Conservation (phyloP, 2,329 filamentous ascomycete species). For the Colletotrichum sp. region DNA sequence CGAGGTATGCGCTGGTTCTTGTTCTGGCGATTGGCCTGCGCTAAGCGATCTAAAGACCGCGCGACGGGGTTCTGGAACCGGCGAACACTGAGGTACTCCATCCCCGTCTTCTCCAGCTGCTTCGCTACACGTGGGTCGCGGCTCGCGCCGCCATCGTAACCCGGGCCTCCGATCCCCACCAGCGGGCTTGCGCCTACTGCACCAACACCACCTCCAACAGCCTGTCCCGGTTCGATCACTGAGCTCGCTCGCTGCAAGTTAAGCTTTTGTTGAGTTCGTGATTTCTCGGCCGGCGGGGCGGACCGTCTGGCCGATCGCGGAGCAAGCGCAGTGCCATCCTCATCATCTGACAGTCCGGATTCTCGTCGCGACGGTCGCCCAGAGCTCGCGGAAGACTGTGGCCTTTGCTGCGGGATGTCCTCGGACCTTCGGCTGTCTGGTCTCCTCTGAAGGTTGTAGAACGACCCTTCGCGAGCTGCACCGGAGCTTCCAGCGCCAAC, state of each 20-base stretch:
- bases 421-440: slow-evolving; percentile 34
- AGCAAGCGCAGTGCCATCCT: slow-evolving; percentile 50
- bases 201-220: slow-evolving; percentile 39
- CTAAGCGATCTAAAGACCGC: slow-evolving; percentile 58
- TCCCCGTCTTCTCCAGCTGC: slow-evolving; percentile 71
- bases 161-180: slow-evolving; percentile 57
- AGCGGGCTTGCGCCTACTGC: slow-evolving; percentile 50
- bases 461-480: slow-evolving; percentile 56
- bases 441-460: slow-evolving; percentile 44
- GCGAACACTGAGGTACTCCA: slow-evolving; percentile 77
- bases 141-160: slow-evolving; percentile 56
- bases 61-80: slow-evolving; percentile 75
- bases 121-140: slow-evolving; percentile 68
- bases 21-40: slow-evolving; percentile 43
- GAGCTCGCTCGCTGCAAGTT: slow-evolving; percentile 77
- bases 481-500: slow-evolving; percentile 57
- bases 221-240: slow-evolving; percentile 69
- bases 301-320: slow-evolving; percentile 47
- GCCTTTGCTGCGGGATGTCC: slow-evolving; percentile 38
- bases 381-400: slow-evolving; percentile 47
- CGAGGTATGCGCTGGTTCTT: slow-evolving; percentile 55
- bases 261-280: slow-evolving; percentile 77
- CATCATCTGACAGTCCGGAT: slow-evolving; percentile 28
- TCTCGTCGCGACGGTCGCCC: slow-evolving; percentile 22
- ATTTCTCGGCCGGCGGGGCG: slow-evolving; percentile 57